Evolutionary conservation across 176 grass and related monocot species (phyloP).

Genomic region (Themeda triandra): DNA sequence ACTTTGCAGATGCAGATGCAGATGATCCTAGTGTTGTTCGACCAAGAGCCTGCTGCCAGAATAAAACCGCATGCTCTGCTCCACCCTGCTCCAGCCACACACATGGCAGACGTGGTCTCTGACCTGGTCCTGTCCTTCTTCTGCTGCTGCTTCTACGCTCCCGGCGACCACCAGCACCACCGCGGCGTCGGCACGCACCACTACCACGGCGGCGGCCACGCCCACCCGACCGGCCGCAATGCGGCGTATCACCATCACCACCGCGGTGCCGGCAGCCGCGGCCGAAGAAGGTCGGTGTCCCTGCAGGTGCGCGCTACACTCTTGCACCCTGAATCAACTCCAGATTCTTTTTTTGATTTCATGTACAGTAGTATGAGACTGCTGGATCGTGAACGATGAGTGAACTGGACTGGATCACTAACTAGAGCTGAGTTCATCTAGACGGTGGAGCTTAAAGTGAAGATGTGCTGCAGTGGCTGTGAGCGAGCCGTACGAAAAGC

Average conservation of each 20-base stretch:
- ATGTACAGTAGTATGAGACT: background rate
- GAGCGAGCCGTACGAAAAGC: slow-evolving; percentile 57
- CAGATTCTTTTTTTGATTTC: background rate
- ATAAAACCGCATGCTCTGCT: background rate
- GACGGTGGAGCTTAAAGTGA: slow-evolving; percentile 81
- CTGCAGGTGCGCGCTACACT: slow-evolving; percentile 33
- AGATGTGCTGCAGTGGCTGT: slow-evolving; percentile 82
- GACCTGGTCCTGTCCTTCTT: slow-evolving; percentile 52
- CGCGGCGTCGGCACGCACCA: slow-evolving; percentile 9
- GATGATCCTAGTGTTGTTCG: background rate
- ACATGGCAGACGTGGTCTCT: slow-evolving; percentile 53
- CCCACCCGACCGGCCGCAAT: background rate
- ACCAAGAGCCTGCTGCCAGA: background rate
- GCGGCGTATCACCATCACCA: background rate
- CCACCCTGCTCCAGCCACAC: background rate
- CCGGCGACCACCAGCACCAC: slow-evolving; percentile 21
- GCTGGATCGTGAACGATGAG: background rate
- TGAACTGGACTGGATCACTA: background rate
- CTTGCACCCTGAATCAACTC: background rate
- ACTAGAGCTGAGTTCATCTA: too few relatives aligned
- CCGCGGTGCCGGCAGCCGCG: background rate
- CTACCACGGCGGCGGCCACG: background rate
- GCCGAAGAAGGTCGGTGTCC: slow-evolving; percentile 21
- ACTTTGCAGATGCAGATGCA: background rate
- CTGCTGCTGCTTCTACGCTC: slow-evolving; percentile 49